Conservation (phyloP, 345 rosid genomes). For the Anastatica hierochuntica region DNA sequence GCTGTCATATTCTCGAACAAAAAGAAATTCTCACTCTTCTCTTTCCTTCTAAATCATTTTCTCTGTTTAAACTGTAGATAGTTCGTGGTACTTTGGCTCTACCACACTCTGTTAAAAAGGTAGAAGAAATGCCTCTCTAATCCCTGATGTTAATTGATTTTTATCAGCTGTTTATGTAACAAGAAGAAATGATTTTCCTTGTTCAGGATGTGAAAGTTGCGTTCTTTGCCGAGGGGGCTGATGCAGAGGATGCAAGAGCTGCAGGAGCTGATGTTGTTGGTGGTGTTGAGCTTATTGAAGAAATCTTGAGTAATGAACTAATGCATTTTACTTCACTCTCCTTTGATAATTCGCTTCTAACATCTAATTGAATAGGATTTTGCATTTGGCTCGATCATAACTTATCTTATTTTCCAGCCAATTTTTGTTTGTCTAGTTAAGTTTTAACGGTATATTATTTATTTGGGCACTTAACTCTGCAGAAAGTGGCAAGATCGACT, state of each 20-base stretch:
- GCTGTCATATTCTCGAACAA: too few species aligned
- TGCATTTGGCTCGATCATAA: not conserved
- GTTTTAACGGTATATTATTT: not conserved
- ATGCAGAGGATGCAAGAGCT: conserved; percentile 94
- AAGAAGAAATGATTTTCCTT: conserved; percentile 3
- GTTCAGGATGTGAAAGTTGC: conserved; percentile 79
- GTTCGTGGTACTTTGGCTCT: conserved; percentile 83
- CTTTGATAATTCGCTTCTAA: not conserved
- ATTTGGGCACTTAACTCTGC: conserved; percentile 18
- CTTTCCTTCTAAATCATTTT: not conserved
- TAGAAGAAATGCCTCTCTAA: conserved; percentile 17
- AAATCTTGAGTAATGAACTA: conserved; percentile 52
- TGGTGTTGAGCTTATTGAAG: conserved; percentile 74
- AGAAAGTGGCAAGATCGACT: conserved; percentile 74
- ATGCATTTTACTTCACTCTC: conserved; percentile 1
- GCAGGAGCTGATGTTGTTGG: conserved; percentile 98
- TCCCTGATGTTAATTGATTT: not conserved
- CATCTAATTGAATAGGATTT: not conserved
- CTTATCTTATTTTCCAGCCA: not conserved
- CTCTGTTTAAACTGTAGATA: conserved; percentile 41
- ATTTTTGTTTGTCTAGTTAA: not conserved
- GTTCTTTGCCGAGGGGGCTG: conserved; percentile 82
- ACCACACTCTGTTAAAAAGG: conserved; percentile 90
- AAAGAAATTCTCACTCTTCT: too few species aligned
- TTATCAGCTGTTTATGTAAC: not conserved